phyloP scores from a whole-genome alignment of 108 stramenopile species.

The Bacterosira constricta region DNA sequence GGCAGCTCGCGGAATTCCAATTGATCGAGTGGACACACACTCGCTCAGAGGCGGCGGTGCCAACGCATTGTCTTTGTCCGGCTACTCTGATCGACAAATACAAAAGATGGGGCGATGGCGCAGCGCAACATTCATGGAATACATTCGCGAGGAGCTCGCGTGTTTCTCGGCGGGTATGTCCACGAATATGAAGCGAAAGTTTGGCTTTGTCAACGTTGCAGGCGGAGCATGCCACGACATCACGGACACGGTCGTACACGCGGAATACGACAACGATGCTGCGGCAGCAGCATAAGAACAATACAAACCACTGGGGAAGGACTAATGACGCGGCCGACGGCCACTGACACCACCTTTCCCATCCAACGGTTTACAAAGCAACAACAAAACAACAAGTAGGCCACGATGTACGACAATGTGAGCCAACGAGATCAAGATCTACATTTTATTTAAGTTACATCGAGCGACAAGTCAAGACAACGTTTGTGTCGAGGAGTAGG shows the following conservation, averaged over 20 bases:
- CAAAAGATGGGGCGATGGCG: conserved; percentile 2
- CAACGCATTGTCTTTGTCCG: not conserved
- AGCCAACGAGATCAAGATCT: no score
- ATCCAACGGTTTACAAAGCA: no score
- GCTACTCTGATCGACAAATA: conserved; percentile 1
- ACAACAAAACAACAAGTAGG: no score
- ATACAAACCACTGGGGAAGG: no score
- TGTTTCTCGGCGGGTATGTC: not conserved
- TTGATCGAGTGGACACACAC: not conserved
- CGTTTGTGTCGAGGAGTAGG: no score
- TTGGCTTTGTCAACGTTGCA: not conserved
- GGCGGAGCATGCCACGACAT: not conserved
- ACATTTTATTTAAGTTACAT: no score
- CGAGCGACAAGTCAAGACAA: no score
- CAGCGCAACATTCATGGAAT: not conserved
- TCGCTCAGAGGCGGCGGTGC: not conserved
- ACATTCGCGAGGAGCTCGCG: conserved; percentile 1
- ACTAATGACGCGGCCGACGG: no score
- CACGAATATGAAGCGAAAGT: not conserved
- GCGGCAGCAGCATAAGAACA: no score
- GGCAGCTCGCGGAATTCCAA: not conserved
- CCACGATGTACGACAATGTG: no score
- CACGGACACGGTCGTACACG: not conserved
- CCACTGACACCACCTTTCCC: no score
- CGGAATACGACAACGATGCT: no score